These are phyloP conservation scores for Graphilbum fragrans DNA, from an alignment of 2,329 filamentous ascomycete genomes.

Conservation along the genomic window DNA sequence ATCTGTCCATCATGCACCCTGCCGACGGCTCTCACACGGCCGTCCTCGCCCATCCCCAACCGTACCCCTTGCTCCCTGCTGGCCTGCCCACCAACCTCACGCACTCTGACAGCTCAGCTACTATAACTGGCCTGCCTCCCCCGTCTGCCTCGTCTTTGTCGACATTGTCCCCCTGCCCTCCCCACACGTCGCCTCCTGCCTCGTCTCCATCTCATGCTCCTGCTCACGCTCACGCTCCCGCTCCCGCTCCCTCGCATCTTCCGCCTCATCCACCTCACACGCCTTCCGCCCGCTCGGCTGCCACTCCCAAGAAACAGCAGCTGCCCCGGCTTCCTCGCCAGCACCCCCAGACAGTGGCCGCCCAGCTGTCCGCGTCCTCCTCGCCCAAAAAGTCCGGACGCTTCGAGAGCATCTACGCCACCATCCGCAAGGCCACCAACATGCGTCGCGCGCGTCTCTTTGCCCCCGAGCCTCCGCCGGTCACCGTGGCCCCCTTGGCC, in stretches of 20 bases:
- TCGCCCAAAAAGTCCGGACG: conserved; percentile 15
- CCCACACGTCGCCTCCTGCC: conserved; percentile 4
- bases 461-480: conserved; percentile 4
- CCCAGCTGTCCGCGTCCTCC: neutral
- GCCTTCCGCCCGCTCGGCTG: neutral
- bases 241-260: conserved; percentile 7
- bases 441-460: conserved; percentile 10
- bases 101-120: conserved; percentile 5
- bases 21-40: neutral
- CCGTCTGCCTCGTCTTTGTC: neutral
- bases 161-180: conserved; percentile 8
- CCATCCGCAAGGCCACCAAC: conserved; percentile 17
- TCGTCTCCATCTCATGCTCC: conserved; percentile 6
- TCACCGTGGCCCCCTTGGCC: conserved; percentile 10
- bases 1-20: conserved; percentile 16
- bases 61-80: neutral
- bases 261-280: neutral
- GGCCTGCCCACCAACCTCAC: neutral
- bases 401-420: conserved; percentile 18
- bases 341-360: neutral
- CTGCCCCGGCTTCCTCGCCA: conserved; percentile 4
- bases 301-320: neutral
- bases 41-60: neutral
- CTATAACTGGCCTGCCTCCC: conserved; percentile 6
- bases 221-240: conserved; percentile 6